These are phyloP conservation scores for Zasmidium angulare DNA, from an alignment of 2,329 filamentous ascomycete species.

Conservation along the genomic window DNA sequence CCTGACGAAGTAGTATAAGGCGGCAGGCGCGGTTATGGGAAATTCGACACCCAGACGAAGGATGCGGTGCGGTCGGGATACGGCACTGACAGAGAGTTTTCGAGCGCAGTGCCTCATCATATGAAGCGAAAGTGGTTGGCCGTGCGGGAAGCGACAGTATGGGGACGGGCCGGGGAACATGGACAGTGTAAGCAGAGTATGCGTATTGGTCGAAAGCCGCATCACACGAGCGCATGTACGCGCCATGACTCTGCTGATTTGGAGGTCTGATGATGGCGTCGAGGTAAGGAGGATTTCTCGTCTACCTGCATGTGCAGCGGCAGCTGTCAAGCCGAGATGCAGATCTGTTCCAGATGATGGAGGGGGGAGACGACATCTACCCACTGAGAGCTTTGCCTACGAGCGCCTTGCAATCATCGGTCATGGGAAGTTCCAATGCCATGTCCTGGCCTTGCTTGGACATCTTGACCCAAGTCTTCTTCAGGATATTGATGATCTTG, in stretches of 20 bases:
- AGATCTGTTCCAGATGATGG: background rate
- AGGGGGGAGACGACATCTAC: background rate
- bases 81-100: background rate
- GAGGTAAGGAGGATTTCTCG: background rate
- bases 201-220: background rate
- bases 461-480: constrained; percentile 79
- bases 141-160: background rate
- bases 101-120: background rate
- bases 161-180: background rate
- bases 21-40: background rate
- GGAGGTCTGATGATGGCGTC: background rate
- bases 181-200: background rate
- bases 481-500: constrained; percentile 70
- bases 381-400: constrained; percentile 60
- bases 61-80: background rate
- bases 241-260: constrained; percentile 8
- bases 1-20: background rate
- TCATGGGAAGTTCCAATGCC: constrained; percentile 66
- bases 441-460: constrained; percentile 60
- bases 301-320: constrained; percentile 7
- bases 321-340: background rate
- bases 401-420: constrained; percentile 60
- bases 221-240: constrained; percentile 2
- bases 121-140: no score
- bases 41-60: background rate